Evolutionary conservation across 2,329 filamentous ascomycete species (phyloP), one percentile per base, ranked within the genome.

Genomic region (Pestalotiopsis sp.): DNA sequence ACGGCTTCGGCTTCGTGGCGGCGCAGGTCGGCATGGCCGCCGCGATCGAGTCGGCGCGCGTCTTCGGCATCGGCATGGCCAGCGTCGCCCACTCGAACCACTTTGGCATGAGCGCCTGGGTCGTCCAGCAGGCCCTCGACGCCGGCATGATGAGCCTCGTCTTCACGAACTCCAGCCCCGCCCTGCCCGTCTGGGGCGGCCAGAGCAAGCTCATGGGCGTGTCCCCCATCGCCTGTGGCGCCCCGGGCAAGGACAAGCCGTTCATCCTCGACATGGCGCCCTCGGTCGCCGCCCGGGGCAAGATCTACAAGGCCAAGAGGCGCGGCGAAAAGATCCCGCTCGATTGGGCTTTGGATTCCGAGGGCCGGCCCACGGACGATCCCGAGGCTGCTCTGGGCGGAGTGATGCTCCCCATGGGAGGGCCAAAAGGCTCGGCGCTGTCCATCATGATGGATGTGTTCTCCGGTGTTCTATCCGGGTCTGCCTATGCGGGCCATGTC

Each of bases 381-480:
- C 92, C 94, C 0, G 87, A 84, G 1, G 85, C 84, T 23, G 94
- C 93, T 0, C 81, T 96, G 11, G 87, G 89, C 41, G 93, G 93
- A 1, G 92, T 95, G 3, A 95, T 96, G 93, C 81, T 95, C 23
- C 93, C 93, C 0, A 94, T 96, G 91, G 93, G 93, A 2, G 93
- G 94, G 0, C 92, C 93, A 0, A 96, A 96, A 78, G 94, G 94
- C 0, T 93, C 91, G 2, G 94, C 87, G 0, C 78, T 96, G 56
- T 84, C 92, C 0, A 88, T 96, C 67, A 95, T 94, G 92, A 96
- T 96, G 94, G 93, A 96, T 76, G 91, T 97, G 2, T 95, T 96
- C 76, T 94, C 92, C 0, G 93, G 93, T 0, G 91, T 93, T 0
- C 75, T 96, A 0, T 94, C 92, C 0, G 77, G 77, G 73, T 91